phyloP scores from a whole-genome alignment of 352 stramenopile species.

The Phytophthora fragariaefolia region DNA sequence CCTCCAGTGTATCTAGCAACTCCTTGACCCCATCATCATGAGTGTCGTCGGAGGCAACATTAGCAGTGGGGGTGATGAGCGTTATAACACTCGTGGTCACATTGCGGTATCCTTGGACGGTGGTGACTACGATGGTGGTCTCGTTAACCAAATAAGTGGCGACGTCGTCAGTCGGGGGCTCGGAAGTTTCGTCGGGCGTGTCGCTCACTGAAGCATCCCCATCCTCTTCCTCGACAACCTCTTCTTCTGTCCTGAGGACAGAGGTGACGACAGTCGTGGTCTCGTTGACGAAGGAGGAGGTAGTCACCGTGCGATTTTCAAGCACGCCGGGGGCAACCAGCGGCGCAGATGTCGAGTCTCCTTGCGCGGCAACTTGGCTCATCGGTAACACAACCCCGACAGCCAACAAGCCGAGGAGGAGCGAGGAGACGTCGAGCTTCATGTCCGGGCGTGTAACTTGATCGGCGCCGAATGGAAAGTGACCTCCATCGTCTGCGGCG shows the following conservation, averaged over 20 bases:
- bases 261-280: conserved; percentile 7
- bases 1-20: not conserved
- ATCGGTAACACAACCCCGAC: not conserved
- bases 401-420: not conserved
- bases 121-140: conserved; percentile 11
- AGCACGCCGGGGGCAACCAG: not conserved
- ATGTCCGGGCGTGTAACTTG: not conserved
- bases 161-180: not conserved
- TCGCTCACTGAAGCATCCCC: not conserved
- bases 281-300: not conserved
- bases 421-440: conserved; percentile 3
- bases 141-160: conserved; percentile 9
- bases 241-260: conserved; percentile 9
- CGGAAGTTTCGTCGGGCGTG: not conserved
- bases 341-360: not conserved
- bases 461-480: not conserved
- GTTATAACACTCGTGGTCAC: conserved; percentile 1
- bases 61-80: not conserved
- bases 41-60: not conserved
- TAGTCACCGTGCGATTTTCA: conserved; percentile 8
- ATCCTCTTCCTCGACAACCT: not conserved
- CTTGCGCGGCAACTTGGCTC: not conserved
- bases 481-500: not conserved
- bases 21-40: conserved; percentile 10
- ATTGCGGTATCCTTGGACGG: not conserved